Base-by-base conservation (phyloP, 352 stramenopile species). In the Phytophthora pini region DNA sequence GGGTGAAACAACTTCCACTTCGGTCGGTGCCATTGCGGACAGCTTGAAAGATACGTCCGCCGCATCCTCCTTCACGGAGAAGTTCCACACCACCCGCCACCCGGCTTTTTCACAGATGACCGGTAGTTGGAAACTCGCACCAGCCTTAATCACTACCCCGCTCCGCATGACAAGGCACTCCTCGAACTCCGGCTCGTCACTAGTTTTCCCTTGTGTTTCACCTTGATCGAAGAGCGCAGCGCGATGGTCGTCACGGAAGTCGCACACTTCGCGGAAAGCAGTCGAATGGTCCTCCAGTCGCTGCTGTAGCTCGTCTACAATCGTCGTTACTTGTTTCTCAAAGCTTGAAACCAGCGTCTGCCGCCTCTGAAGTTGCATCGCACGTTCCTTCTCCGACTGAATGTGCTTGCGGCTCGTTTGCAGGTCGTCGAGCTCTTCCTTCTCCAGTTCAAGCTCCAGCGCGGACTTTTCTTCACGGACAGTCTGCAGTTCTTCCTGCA, bases 81-180 rank as follows among this genome's bases (percentile, higher is more conserved):
- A 95, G 41, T 67, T 93, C 87, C 87, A 95, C n/a, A 87, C 78
- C 12, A 95, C 80, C n/a, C 82, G 81, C 62, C 69, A 82, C 3
- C 80, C 80, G 4, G 67, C 63, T 34, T 78, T 78, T 41, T 90
- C 80, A 45, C 84, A 93, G 22, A 93, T 77, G 3, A 95, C 82
- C 0, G 87, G 87, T 10, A 95, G 65, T 46, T 82, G 61, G 50
- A 95, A 95, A 24, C 56, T 80, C 13, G 82, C 56, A 5, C 87
- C 87, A 43, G 87, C 87, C 58, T 95, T 95, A 47, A 95, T 82
- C 46, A 92, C 77, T 1, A 93, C 87, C 4, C 87, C 84, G 20
- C 84, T 93, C 7, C 82, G 88, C 66, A 95, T 79, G 3, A 87
- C 80, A 2, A 92, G 56, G 49, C 70, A 89, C 56, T 92, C 82